phyloP scores from a whole-genome alignment of 495 filamentous ascomycete genomes.

The Podospora didyma region DNA sequence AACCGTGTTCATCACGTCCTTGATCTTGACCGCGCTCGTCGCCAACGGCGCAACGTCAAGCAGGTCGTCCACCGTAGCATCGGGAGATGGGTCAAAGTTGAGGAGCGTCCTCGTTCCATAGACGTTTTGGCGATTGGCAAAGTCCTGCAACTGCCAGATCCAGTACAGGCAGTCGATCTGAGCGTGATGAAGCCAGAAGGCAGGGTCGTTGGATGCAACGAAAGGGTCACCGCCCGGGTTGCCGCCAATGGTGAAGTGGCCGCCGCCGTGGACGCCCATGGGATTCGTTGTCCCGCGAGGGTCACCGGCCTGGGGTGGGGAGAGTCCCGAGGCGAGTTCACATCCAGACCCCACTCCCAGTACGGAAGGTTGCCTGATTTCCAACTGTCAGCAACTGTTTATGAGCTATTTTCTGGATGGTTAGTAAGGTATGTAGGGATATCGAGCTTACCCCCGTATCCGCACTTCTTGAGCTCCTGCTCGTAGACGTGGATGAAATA shows the following conservation, averaged over 20 bases:
- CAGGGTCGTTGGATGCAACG: conserved; percentile 57
- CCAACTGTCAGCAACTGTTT: neutral
- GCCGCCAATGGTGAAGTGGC: conserved; percentile 47
- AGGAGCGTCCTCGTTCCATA: conserved; percentile 21
- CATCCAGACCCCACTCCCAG: conserved; percentile 59
- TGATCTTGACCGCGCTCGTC: conserved; percentile 10
- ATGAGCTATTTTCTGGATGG: neutral
- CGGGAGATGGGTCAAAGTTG: conserved; percentile 32
- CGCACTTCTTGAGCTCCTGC: conserved; percentile 65
- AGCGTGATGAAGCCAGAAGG: conserved; percentile 65
- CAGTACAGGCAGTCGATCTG: conserved; percentile 64
- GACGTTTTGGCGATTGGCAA: conserved; percentile 41
- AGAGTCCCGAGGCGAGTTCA: conserved; percentile 45
- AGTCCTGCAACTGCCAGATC: conserved; percentile 63
- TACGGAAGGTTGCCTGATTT: conserved; percentile 36
- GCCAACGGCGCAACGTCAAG: conserved; percentile 12
- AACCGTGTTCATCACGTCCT: conserved; percentile 20
- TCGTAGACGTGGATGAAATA: conserved; percentile 64
- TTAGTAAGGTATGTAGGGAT: neutral
- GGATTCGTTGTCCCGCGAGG: conserved; percentile 35
- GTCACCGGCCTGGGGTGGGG: conserved; percentile 45
- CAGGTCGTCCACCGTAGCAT: conserved; percentile 27
- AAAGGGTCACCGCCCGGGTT: conserved; percentile 48
- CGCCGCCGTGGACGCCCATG: conserved; percentile 57
- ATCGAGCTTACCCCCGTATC: conserved; percentile 48